A percentile compares a stretch with the other conserved stretches of the same genome.
phyloP scores from a whole-genome alignment of 495 filamentous ascomycete genomes.

The Aspergillus indologenus region DNA sequence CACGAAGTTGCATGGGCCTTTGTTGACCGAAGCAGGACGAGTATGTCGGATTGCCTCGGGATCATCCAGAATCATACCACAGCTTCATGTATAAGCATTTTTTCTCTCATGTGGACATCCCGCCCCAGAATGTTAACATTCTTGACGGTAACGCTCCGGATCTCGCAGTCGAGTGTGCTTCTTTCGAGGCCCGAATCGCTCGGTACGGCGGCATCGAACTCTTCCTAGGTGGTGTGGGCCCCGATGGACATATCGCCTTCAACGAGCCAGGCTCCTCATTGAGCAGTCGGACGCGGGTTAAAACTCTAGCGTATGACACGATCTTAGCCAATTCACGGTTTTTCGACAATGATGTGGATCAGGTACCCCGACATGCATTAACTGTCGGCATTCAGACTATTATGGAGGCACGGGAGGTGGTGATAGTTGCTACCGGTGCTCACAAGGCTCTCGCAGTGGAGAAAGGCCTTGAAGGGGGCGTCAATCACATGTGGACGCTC shows the following conservation, averaged over 20 bases:
- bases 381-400: conserved; percentile 88
- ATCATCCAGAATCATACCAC: conserved; percentile 82
- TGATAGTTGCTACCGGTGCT: conserved; percentile 76
- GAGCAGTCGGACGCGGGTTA: conserved; percentile 74
- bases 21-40: conserved; percentile 59
- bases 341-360: conserved; percentile 67
- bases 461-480: conserved; percentile 74
- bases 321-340: conserved; percentile 83
- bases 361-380: conserved; percentile 79
- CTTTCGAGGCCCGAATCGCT: conserved; percentile 77
- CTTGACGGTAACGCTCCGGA: conserved; percentile 79
- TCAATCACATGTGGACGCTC: conserved; percentile 90
- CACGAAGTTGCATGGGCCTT: not conserved
- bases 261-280: conserved; percentile 84
- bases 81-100: conserved; percentile 90
- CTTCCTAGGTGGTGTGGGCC: conserved; percentile 80
- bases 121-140: conserved; percentile 77
- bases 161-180: conserved; percentile 70
- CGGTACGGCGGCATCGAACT: conserved; percentile 76
- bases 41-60: conserved; percentile 77
- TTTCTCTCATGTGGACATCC: conserved; percentile 83
- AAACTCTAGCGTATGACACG: conserved; percentile 84
- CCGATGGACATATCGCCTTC: conserved; percentile 86
- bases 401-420: conserved; percentile 76
- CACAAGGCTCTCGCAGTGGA: conserved; percentile 80